Conservation (phyloP, 805 yeast species). For the fission yeast (Schizosaccharomyces pombe) region DNA sequence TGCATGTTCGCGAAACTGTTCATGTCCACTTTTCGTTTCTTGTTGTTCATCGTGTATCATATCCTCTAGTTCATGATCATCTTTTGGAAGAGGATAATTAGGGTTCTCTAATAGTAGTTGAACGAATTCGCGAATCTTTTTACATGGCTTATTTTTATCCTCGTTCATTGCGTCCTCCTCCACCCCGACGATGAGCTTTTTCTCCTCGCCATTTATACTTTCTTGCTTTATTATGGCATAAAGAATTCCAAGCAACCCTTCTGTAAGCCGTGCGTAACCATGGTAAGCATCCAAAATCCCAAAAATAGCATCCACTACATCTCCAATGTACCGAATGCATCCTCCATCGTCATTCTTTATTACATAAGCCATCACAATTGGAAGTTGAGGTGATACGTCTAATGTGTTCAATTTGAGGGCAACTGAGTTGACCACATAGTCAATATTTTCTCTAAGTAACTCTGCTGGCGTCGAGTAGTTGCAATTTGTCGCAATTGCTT, state of each 20-base stretch:
- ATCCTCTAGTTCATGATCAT: not conserved
- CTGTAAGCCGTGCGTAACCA: slow-evolving; percentile 49
- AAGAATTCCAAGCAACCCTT: slow-evolving; percentile 52
- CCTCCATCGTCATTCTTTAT: slow-evolving; percentile 46
- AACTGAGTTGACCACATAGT: slow-evolving; percentile 60
- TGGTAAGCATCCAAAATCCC: slow-evolving; percentile 62
- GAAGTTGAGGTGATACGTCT: slow-evolving; percentile 47
- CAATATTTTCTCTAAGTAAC: slow-evolving; percentile 44
- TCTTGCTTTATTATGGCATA: slow-evolving; percentile 27
- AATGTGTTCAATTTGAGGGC: slow-evolving; percentile 47
- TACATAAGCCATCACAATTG: slow-evolving; percentile 45
- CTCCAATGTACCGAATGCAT: slow-evolving; percentile 42
- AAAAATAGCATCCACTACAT: slow-evolving; percentile 51
- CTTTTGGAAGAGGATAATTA: not conserved
- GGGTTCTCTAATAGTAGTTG: not conserved
- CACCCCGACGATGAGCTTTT: not conserved
- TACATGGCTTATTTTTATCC: not conserved
- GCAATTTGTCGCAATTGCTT: slow-evolving; percentile 26
- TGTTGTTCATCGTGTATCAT: not conserved
- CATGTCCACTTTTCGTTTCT: not conserved
- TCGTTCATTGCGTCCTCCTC: not conserved
- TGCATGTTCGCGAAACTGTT: not conserved
- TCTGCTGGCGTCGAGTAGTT: slow-evolving; percentile 29
- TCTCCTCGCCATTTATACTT: not conserved
- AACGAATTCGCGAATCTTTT: not conserved